Conservation (phyloP, 139 green algal genomes). For the Ettlia oleoabundans region DNA sequence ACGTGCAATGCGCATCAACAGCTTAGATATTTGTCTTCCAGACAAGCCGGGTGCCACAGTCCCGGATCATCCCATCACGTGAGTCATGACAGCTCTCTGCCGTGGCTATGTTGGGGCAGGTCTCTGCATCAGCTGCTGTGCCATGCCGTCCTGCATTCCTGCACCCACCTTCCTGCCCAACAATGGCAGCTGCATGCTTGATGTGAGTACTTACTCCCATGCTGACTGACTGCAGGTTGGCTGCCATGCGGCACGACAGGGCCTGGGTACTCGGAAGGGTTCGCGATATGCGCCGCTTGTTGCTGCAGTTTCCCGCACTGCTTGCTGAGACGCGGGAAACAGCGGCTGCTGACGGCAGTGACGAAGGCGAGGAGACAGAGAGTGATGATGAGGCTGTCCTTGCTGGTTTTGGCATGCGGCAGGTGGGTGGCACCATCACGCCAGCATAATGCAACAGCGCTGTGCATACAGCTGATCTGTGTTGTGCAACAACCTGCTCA, state of each 20-base stretch:
- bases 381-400: neutral
- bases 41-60: neutral
- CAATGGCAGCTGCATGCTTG: no score
- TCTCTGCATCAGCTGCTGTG: no score
- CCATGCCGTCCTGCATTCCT: no score
- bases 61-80: neutral
- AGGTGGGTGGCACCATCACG: neutral
- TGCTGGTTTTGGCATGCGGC: slow-evolving; percentile 7
- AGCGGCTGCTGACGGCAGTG: neutral
- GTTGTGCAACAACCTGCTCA: no score
- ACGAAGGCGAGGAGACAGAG: neutral
- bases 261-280: neutral
- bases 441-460: neutral
- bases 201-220: neutral
- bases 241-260: neutral
- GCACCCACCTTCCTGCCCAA: no score
- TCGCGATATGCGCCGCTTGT: neutral
- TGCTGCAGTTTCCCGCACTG: neutral
- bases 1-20: neutral
- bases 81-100: neutral
- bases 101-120: no score
- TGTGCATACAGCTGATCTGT: no score
- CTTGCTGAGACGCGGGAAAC: neutral
- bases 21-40: neutral
- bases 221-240: neutral